Conservation (phyloP, 352 stramenopile genomes). For the Globisporangium echinulatum region DNA sequence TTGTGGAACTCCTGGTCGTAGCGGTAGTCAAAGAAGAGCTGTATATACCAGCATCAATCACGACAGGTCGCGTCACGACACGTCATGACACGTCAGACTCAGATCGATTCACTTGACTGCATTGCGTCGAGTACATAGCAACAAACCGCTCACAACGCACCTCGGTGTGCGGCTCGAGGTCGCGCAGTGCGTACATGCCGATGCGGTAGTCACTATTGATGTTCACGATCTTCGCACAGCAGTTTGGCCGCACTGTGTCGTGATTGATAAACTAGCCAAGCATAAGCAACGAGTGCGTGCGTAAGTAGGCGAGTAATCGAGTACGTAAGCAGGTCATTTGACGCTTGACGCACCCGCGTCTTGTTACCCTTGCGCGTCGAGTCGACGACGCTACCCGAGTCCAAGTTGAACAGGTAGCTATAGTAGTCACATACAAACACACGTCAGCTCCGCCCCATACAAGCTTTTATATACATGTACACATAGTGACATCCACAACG, state of each 20-base stretch:
- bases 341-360: slow-evolving; percentile 48
- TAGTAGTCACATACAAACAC: slow-evolving; percentile 6
- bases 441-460: no score
- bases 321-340: no score
- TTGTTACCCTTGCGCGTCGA: slow-evolving; percentile 94
- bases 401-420: slow-evolving; percentile 92
- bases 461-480: no score
- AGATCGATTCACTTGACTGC: background rate
- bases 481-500: slow-evolving; percentile 1
- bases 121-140: background rate
- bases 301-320: no score
- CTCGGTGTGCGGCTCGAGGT: slow-evolving; percentile 87
- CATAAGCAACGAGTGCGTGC: no score
- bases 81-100: no score
- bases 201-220: slow-evolving; percentile 92
- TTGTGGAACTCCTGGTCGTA: slow-evolving; percentile 72
- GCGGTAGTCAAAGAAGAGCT: slow-evolving; percentile 87
- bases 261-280: slow-evolving; percentile 86
- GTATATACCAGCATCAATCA: slow-evolving; percentile 8
- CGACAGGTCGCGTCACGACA: no score
- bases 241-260: slow-evolving; percentile 74
- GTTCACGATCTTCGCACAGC: slow-evolving; percentile 84
- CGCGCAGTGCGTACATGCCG: slow-evolving; percentile 86
- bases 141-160: slow-evolving; percentile 18
- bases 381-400: slow-evolving; percentile 90